phyloP scores from a whole-genome alignment of 2,329 filamentous ascomycete genomes.

The Talaromyces sp. region DNA sequence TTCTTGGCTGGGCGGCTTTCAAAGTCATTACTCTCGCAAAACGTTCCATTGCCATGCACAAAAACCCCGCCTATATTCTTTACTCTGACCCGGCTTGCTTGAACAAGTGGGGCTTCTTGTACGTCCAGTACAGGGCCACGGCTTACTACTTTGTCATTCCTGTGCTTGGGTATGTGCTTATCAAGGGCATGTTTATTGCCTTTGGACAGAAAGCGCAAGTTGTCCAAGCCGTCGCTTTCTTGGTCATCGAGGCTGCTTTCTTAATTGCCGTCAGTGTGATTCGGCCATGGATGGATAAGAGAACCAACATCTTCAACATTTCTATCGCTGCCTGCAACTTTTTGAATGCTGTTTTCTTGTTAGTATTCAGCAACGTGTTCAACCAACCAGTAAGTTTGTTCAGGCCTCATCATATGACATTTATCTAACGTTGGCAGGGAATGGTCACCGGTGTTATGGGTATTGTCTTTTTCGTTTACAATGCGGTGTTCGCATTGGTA shows the following conservation, averaged over 20 bases:
- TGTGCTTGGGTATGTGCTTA: constrained; percentile 69
- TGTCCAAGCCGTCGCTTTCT: constrained; percentile 75
- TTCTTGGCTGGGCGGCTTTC: constrained; percentile 79
- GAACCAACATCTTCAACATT: constrained; percentile 95
- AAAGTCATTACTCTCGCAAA: constrained; percentile 89
- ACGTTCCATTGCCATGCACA: constrained; percentile 84
- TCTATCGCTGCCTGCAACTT: constrained; percentile 88
- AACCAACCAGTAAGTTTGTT: constrained; percentile 63
- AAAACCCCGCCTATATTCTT: constrained; percentile 93
- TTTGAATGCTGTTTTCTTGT: constrained; percentile 80
- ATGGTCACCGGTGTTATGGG: constrained; percentile 86
- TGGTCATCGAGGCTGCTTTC: constrained; percentile 76
- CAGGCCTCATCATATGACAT: not conserved
- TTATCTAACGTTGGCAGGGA: constrained; percentile 41
- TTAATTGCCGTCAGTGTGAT: constrained; percentile 76
- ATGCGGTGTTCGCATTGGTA: constrained; percentile 77
- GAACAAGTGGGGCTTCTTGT: constrained; percentile 98
- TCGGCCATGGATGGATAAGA: constrained; percentile 98
- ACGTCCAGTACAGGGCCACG: constrained; percentile 92
- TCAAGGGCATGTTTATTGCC: constrained; percentile 87
- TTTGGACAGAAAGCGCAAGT: constrained; percentile 69
- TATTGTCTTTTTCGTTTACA: constrained; percentile 83
- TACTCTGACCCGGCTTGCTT: constrained; percentile 92
- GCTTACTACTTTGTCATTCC: constrained; percentile 94
- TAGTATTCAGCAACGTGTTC: constrained; percentile 86